Conservation (phyloP, 164 flowering plant genomes). For the grape (Vitis vinifera) region DNA sequence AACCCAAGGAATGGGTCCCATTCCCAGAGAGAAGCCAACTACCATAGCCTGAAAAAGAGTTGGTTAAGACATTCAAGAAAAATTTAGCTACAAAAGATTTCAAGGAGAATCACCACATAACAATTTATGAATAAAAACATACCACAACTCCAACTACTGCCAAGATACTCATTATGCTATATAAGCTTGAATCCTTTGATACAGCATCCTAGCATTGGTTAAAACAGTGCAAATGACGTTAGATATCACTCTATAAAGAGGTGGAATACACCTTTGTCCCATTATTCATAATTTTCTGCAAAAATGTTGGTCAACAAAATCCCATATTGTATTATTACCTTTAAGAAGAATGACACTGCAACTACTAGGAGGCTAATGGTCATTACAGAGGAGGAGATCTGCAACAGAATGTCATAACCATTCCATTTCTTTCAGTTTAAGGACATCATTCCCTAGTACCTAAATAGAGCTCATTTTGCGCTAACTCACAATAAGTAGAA, state of each 20-base stretch:
- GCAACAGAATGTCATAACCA: constrained; percentile 12
- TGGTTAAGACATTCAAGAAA: background rate
- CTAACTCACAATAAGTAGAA: constrained; percentile 81
- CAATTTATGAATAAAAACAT: constrained; percentile 21
- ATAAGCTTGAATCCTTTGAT: constrained; percentile 43
- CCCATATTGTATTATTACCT: constrained; percentile 37
- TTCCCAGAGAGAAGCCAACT: constrained; percentile 75
- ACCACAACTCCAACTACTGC: constrained; percentile 94
- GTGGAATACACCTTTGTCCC: background rate
- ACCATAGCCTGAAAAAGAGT: constrained; percentile 57
- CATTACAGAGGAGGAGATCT: constrained; percentile 85
- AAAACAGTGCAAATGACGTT: background rate
- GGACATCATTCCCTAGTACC: constrained; percentile 2
- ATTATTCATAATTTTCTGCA: background rate
- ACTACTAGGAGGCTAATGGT: constrained; percentile 76
- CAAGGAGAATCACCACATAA: background rate
- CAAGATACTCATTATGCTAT: constrained; percentile 48
- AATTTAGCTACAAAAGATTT: too few species aligned
- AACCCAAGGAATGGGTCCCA: constrained; percentile 95
- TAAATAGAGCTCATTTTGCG: background rate
- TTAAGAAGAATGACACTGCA: constrained; percentile 66
- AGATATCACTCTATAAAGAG: too few species aligned
- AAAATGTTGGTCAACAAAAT: background rate
- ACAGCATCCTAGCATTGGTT: constrained; percentile 39
- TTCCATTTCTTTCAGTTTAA: background rate